Base-by-base conservation (phyloP, 2,329 filamentous ascomycete genomes). In the Ceratocystis destructans region DNA sequence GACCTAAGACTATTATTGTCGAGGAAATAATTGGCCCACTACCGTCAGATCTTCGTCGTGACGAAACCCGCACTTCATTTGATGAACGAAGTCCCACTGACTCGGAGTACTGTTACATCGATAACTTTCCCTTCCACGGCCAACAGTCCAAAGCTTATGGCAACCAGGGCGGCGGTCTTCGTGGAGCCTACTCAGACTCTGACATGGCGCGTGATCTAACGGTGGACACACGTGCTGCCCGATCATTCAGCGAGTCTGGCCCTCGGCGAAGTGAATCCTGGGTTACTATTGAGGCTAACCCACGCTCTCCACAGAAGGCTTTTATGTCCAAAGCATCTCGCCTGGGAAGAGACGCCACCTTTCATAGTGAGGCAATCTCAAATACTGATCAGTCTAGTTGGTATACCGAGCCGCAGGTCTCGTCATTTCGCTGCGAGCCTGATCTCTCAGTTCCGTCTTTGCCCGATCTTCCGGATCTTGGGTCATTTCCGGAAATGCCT, bases 201-300 rank as follows among this genome's bases (percentile, higher is more conserved):
- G 59, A 68, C 45, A 64, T 67, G 50, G 41, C n/a, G 20, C 28
- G 62, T 20, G 66, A 67, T 20, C 45, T 61, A 15, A 66, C 55
- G 7, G 22, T 46, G 10, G 66, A 25, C 2, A 61, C 45, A 6
- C 62, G 61, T 4, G 61, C 62, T 31, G 53, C 50, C 7, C 50
- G 62, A 1, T 57, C 66, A 2, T 61, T 61, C 8, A 64, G 66
- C 46, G 66, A 64, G 41, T 31, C 25, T 28, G 66, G 66, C 0
- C 62, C 66, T 8, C 37, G 62, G 4, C 66, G 62, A 28, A 67
- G 66, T 41, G 66, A 67, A 50, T 67, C 66, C 2, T 67, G 66
- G 66, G 61, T 67, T 31, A 67, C 66, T 10, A 64, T 67, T n/a
- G 66, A 64, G 5, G 66, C 61, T 20, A 59, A 22, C 17, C 59